Percentiles rank a stretch among this genome's conserved stretches.
Evolutionary conservation across 148 eudicot species (phyloP).

Genomic region (Suaeda aralocaspica): DNA sequence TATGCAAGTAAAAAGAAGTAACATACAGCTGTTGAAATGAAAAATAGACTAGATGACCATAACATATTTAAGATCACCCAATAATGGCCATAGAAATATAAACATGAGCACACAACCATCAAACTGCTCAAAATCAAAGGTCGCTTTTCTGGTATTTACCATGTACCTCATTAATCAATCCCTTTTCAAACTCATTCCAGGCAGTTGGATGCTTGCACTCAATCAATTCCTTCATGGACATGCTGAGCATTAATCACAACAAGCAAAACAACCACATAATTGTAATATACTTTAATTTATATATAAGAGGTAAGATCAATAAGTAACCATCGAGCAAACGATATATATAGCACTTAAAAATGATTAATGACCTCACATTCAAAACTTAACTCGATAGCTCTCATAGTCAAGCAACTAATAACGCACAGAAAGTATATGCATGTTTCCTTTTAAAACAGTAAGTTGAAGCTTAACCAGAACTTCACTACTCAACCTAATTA

Average conservation of each 20-base stretch:
- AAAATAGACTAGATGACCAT: too few species aligned
- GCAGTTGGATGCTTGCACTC: slow-evolving; percentile 91
- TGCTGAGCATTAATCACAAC: slow-evolving; percentile 41
- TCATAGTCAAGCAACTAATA: background rate
- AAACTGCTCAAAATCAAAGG: too few species aligned
- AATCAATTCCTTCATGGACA: slow-evolving; percentile 80
- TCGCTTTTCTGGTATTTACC: background rate
- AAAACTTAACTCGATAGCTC: background rate
- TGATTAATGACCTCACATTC: background rate
- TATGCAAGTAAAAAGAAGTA: too few species aligned
- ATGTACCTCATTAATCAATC: slow-evolving; percentile 74
- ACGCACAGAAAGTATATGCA: background rate
- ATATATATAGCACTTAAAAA: slow-evolving; percentile 5
- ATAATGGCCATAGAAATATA: background rate
- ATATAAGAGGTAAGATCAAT: background rate
- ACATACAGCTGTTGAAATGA: too few species aligned
- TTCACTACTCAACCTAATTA: background rate
- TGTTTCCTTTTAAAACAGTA: background rate
- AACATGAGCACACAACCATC: too few species aligned
- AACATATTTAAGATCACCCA: background rate
- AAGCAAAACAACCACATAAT: slow-evolving; percentile 12
- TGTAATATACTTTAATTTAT: too few species aligned
- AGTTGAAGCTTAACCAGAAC: background rate
- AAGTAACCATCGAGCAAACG: slow-evolving; percentile 5
- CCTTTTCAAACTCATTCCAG: slow-evolving; percentile 89